Percentiles rank a stretch among this genome's conserved stretches.
Evolutionary conservation across 345 rosid species (phyloP).

Genomic region (Lepidium africanum): DNA sequence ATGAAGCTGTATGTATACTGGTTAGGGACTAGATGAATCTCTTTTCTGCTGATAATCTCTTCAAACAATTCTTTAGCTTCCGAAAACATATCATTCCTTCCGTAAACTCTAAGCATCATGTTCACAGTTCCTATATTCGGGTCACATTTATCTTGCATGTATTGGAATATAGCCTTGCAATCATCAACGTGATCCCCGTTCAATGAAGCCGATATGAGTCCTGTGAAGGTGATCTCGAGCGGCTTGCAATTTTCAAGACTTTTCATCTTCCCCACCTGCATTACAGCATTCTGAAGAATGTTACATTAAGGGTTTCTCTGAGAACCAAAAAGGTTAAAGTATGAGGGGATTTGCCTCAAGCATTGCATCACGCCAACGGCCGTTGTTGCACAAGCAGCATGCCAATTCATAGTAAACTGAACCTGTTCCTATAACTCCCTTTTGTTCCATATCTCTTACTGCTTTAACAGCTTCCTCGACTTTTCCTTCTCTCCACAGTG

Average conservation of each 20-base stretch:
- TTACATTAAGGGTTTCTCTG: neutral
- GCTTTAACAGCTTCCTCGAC: constrained; percentile 69
- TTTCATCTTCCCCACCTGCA: constrained; percentile 69
- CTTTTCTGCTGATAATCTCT: constrained; percentile 34
- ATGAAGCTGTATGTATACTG: constrained; percentile 65
- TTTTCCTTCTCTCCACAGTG: constrained; percentile 82
- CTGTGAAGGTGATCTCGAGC: constrained; percentile 73
- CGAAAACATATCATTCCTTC: constrained; percentile 72
- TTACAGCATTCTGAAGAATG: neutral
- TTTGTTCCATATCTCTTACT: constrained; percentile 78
- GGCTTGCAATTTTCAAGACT: constrained; percentile 55
- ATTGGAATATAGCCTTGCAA: constrained; percentile 58
- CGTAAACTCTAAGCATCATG: constrained; percentile 72
- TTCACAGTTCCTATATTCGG: constrained; percentile 89
- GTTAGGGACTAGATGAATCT: constrained; percentile 41
- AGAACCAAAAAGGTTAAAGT: neutral
- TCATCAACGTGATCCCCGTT: constrained; percentile 73
- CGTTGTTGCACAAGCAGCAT: constrained; percentile 75
- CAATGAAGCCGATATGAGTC: constrained; percentile 62
- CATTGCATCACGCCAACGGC: constrained; percentile 83
- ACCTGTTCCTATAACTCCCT: constrained; percentile 81
- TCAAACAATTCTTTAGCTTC: constrained; percentile 78
- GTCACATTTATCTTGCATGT: constrained; percentile 57
- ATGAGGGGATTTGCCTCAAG: constrained; percentile 43
- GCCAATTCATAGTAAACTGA: constrained; percentile 81